phyloP scores from a whole-genome alignment of 441 rosid genomes.

The Aquilaria agallochum region DNA sequence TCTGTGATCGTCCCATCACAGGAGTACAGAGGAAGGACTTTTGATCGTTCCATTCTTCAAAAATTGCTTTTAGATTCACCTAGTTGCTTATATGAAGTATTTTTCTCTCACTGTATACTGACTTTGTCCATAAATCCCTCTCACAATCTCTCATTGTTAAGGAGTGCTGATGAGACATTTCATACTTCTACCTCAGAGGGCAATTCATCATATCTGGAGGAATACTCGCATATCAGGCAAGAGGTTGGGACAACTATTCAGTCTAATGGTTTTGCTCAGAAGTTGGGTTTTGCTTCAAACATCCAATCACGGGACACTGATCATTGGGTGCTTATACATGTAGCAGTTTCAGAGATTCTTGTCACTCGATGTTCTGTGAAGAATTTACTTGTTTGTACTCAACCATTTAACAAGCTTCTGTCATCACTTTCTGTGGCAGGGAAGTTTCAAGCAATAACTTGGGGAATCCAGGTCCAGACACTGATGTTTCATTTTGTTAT shows the following conservation, averaged over 20 bases:
- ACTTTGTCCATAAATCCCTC: constrained; percentile 44
- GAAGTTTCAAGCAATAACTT: constrained; percentile 47
- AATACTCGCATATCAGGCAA: constrained; percentile 23
- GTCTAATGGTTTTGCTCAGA: constrained; percentile 33
- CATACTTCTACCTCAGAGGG: constrained; percentile 24
- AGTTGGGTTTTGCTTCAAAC: constrained; percentile 37
- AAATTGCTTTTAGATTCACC: constrained; percentile 41
- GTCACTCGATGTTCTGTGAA: constrained; percentile 55
- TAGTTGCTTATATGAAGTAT: constrained; percentile 55
- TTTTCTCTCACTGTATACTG: constrained; percentile 54
- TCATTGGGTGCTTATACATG: constrained; percentile 45
- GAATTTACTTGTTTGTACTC: constrained; percentile 42
- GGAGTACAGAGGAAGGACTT: constrained; percentile 38
- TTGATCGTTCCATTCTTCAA: constrained; percentile 38
- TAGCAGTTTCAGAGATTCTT: constrained; percentile 44
- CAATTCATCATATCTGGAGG: constrained; percentile 20
- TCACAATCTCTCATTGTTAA: constrained; percentile 26
- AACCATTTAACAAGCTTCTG: constrained; percentile 51
- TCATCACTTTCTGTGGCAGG: constrained; percentile 56
- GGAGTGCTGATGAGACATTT: constrained; percentile 25
- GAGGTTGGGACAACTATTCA: constrained; percentile 35
- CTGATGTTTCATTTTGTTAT: constrained; percentile 13
- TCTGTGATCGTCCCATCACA: constrained; percentile 46
- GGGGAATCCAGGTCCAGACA: constrained; percentile 62
- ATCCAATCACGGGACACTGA: constrained; percentile 25